Evolutionary conservation across 2,329 filamentous ascomycete species (phyloP), one percentile per base, ranked within the genome.

Genomic region (Nemania sp.): DNA sequence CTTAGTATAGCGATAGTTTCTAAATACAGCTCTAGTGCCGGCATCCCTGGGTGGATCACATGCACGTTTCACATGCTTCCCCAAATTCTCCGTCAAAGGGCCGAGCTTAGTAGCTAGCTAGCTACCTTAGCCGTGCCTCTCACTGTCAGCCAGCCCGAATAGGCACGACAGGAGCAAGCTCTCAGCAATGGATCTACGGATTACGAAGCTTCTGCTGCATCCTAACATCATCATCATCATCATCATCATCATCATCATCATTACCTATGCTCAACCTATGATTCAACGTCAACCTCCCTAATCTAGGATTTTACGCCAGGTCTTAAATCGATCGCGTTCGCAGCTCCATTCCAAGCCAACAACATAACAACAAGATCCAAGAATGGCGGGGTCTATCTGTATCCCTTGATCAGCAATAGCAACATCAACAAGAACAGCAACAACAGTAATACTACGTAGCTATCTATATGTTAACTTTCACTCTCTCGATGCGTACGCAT

Each of bases 1-100:
- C n/a, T n/a, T n/a, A n/a, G n/a, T n/a, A n/a, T 20, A 45, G 49
- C 8, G 18, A 29, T n/a, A n/a, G 11, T 24, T 13, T 38, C 20
- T 22, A 27, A 20, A 8, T n/a, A 18, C 4, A 45, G n/a, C 41
- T n/a, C 27, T 54, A 54, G 53, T 7, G 22, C 41, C 22, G 27
- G 24, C 11, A 51, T 45, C 54, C 64, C 41, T 45, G 41, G 47
- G 66, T 58, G 66, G 66, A 66, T 68, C 65, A 60, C 65, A 29
- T 58, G 43, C 27, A 27, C 22, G 55, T 65, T 68, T 68, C 66
- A 68, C 66, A 68, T 68, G 66, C 61, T 61, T 68, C 45, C 43
- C 56, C 56, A 52, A 51, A 47, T 22, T 43, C 20, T 10, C 49
- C 59, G 52, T 53, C 51, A 62, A 22, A 57, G 53, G n/a, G 66